Evolutionary conservation across 2,329 filamentous ascomycete species (phyloP), one percentile per base, ranked within the genome.

Genomic region (Penicillium decumbens): DNA sequence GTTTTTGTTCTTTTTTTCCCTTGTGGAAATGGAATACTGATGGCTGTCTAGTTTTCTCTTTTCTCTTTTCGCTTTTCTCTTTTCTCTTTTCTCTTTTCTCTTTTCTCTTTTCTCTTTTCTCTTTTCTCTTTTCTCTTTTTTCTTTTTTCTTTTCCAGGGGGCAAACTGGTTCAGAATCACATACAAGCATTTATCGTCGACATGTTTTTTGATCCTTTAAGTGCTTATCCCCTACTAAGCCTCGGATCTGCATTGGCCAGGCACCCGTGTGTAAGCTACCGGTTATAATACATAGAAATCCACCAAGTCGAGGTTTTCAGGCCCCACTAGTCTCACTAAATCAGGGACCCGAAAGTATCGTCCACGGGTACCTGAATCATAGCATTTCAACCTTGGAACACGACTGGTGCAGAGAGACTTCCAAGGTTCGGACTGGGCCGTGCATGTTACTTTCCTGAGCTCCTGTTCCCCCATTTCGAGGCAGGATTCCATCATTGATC

Each of bases 221-320:
- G 32, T 35, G 15, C 15, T 20, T 35, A 20, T 18, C 15, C n/a
- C 29, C 8, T 2, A 27, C 27, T 28, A 8, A 2, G 4, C n/a
- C 29, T 32, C 29, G 8, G 29, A n/a, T 32, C 12, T n/a, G 29
- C 32, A 3, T 2, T 15, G 6, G n/a, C 32, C 6, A 35, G 32
- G 38, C 18, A 18, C 15, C 15, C 13, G 12, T 35, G 32, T 39
- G 45, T 52, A 49, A 45, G 33, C 43, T 49, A 33, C 32, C 15
- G 24, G 20, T 25, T 35, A 42, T 35, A 13, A 28, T 38, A 47
- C 15, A 18, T 29, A 33, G 13, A n/a, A 28, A 20, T 27, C 49
- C 49, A 24, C 43, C 15, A 28, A 1, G 28, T 41, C 30, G 49
- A 51, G 33, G 25, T 41, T 46, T 46, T 32, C 37, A 13, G 23